These are phyloP conservation scores for Microcera coccophila DNA, from an alignment of 2,329 filamentous ascomycete genomes.

Conservation along the genomic window DNA sequence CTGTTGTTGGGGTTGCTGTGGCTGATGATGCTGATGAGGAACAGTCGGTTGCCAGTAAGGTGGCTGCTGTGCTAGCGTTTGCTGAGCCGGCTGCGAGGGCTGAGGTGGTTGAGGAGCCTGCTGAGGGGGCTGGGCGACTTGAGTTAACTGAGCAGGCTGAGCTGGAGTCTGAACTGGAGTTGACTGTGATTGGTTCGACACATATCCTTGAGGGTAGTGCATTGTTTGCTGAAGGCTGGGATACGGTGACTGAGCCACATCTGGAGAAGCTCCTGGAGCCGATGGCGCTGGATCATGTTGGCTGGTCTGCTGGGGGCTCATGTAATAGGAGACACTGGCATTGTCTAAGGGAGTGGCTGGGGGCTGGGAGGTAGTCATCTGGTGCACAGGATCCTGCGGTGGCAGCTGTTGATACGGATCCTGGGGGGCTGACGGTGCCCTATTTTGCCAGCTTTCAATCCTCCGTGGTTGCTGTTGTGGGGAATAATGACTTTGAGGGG, in stretches of 20 bases:
- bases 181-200: constrained; percentile 33
- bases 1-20: constrained; percentile 22
- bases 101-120: constrained; percentile 29
- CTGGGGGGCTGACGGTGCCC: constrained; percentile 32
- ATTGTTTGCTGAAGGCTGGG: constrained; percentile 47
- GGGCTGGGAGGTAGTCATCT: constrained; percentile 30
- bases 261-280: constrained; percentile 37
- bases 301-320: constrained; percentile 38
- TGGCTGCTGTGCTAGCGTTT: constrained; percentile 32
- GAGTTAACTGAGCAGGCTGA: constrained; percentile 20
- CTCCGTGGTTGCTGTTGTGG: constrained; percentile 46
- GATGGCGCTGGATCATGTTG: constrained; percentile 35
- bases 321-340: constrained; percentile 57
- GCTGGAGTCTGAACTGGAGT: constrained; percentile 29
- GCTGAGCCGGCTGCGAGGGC: constrained; percentile 27
- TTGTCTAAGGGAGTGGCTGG: constrained; percentile 39
- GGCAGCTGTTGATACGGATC: constrained; percentile 28
- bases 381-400: constrained; percentile 28
- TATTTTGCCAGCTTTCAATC: constrained; percentile 49
- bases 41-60: constrained; percentile 36
- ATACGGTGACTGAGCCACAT: constrained; percentile 48
- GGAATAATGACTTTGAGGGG: constrained; percentile 41
- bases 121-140: constrained; percentile 36
- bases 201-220: constrained; percentile 43
- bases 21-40: constrained; percentile 30